These are phyloP conservation scores for Cystobasidium onofrii DNA, from an alignment of 768 basidiomycete species.

Conservation along the genomic window DNA sequence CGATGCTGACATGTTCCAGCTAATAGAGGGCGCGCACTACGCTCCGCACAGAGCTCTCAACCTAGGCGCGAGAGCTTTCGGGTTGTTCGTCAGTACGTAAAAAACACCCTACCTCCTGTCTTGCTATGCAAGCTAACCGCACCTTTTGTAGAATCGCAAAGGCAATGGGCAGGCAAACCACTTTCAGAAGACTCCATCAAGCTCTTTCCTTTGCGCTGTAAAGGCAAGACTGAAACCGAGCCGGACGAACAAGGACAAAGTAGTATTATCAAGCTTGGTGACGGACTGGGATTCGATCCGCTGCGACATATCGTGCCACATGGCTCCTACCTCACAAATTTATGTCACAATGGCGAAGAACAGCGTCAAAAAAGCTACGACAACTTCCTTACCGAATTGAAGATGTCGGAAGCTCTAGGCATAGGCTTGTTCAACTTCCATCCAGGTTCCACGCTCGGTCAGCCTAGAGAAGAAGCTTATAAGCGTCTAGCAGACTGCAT, in stretches of 20 bases:
- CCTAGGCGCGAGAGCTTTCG: slow-evolving; percentile 68
- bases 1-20: neutral
- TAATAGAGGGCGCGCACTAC: slow-evolving; percentile 66
- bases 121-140: neutral
- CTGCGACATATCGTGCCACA: slow-evolving; percentile 61
- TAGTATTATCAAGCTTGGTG: slow-evolving; percentile 8
- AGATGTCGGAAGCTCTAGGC: slow-evolving; percentile 55
- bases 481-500: slow-evolving; percentile 62
- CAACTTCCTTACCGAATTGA: slow-evolving; percentile 75
- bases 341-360: slow-evolving; percentile 64
- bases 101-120: no score
- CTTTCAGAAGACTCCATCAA: slow-evolving; percentile 53
- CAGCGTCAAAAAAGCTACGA: slow-evolving; percentile 65
- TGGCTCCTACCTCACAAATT: slow-evolving; percentile 64
- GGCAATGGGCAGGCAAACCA: slow-evolving; percentile 65
- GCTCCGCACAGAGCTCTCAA: slow-evolving; percentile 56
- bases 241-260: slow-evolving; percentile 49
- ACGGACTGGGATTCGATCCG: slow-evolving; percentile 54
- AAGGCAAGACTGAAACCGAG: slow-evolving; percentile 43
- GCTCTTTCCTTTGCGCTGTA: slow-evolving; percentile 50
- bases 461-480: slow-evolving; percentile 49
- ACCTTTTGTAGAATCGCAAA: slow-evolving; percentile 54
- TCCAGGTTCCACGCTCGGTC: slow-evolving; percentile 61
- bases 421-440: slow-evolving; percentile 74
- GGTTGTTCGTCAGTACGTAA: slow-evolving; percentile 58